A percentile compares a stretch with the other conserved stretches of the same genome.
These are phyloP conservation scores for Cryphonectria carpinicola DNA, from an alignment of 2,329 filamentous ascomycete species.

Conservation along the genomic window DNA sequence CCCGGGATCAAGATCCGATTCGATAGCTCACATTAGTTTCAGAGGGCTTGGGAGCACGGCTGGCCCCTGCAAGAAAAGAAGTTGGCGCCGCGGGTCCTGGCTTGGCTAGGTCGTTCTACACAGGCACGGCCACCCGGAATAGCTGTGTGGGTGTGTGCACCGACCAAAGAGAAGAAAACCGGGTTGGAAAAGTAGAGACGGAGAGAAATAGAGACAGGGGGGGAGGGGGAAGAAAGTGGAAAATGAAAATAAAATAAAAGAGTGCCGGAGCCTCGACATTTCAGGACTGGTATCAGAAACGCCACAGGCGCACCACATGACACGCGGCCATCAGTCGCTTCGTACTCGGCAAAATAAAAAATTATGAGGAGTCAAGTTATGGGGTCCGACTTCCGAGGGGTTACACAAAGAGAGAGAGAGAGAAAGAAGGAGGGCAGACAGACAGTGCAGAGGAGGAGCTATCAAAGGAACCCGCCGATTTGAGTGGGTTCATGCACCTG, in stretches of 20 bases:
- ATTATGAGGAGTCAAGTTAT: neutral
- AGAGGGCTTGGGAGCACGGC: constrained; percentile 9
- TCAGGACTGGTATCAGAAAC: neutral
- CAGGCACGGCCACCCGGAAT: constrained; percentile 7
- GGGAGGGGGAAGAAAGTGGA: neutral
- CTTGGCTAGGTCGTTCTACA: constrained; percentile 8
- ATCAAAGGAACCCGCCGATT: neutral
- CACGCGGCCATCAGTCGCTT: neutral
- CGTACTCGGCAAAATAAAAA: neutral
- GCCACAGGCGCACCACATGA: neutral
- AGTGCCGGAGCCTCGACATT: neutral
- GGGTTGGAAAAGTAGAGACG: neutral
- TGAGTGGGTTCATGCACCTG: neutral
- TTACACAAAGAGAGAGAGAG: neutral
- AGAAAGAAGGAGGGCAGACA: neutral
- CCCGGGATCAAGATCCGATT: constrained; percentile 23
- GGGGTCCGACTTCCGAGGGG: neutral
- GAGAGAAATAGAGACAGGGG: too few species aligned
- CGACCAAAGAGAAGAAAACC: too few species aligned
- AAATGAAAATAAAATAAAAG: neutral
- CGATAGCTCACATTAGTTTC: constrained; percentile 26
- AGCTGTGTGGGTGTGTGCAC: neutral
- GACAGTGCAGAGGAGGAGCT: neutral
- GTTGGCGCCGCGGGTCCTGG: neutral
- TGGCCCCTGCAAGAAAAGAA: constrained; percentile 10